These are phyloP conservation scores for Microbotryum saponariae DNA, from an alignment of 1,284 basidiomycete species.

Conservation along the genomic window DNA sequence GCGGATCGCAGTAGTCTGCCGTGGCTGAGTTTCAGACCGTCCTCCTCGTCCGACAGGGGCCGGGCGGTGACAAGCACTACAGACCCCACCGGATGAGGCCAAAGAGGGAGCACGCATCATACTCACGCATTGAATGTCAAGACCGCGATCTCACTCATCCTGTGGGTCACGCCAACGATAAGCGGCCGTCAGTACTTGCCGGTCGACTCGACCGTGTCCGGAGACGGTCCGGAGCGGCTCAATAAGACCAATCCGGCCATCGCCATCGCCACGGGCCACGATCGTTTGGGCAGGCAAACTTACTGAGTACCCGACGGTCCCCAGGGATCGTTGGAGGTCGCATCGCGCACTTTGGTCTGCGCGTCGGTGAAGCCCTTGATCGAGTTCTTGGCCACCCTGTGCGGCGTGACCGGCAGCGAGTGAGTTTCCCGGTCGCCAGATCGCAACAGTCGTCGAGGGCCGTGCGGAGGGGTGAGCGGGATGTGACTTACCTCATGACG, in stretches of 20 bases:
- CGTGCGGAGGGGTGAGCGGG: too few species aligned
- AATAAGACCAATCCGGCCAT: too few species aligned
- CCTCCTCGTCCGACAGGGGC: too few species aligned
- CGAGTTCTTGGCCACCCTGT: slow-evolving; percentile 31
- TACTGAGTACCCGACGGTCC: slow-evolving; percentile 86
- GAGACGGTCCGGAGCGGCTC: not conserved
- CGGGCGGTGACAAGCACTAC: too few species aligned
- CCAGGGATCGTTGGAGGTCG: slow-evolving; percentile 99
- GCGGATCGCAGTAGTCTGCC: too few species aligned
- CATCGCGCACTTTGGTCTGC: slow-evolving; percentile 56
- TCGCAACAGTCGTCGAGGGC: not conserved
- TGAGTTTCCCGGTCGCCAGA: not conserved
- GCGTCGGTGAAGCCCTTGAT: slow-evolving; percentile 33
- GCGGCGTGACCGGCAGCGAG: not conserved
- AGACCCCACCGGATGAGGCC: too few species aligned
- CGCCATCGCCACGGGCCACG: not conserved
- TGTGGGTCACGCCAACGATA: slow-evolving; percentile 7
- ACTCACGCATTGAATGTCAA: slow-evolving; percentile 94
- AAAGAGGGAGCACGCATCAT: not conserved
- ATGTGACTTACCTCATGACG: slow-evolving; percentile 21
- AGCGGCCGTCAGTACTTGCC: not conserved
- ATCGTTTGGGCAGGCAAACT: not conserved
- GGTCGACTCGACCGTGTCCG: too few species aligned
- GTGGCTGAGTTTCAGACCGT: too few species aligned
- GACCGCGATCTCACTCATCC: slow-evolving; percentile 98